Percentiles rank a stretch among this genome's conserved stretches.
Evolutionary conservation across 371 early-diverging fungal species (phyloP).

Genomic region (Mucor lusitanicus): DNA sequence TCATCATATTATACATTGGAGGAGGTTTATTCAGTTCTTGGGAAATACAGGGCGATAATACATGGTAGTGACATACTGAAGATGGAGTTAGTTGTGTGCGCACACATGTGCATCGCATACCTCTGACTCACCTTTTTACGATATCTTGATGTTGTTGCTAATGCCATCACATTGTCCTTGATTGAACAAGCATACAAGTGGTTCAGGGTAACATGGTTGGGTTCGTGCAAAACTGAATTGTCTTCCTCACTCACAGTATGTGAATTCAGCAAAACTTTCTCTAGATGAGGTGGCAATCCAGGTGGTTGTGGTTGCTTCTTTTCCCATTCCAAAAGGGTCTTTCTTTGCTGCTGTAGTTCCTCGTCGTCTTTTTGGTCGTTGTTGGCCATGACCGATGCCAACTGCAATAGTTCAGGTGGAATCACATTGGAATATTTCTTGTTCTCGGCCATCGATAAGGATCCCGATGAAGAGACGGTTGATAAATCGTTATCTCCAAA

Average conservation of each 20-base stretch:
- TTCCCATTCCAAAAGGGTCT: slow-evolving; percentile 33
- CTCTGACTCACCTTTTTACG: slow-evolving; percentile 72
- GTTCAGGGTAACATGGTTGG: slow-evolving; percentile 93
- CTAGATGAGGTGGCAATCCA: slow-evolving; percentile 87
- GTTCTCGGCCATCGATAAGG: slow-evolving; percentile 40
- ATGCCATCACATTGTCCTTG: slow-evolving; percentile 94
- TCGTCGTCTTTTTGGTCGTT: slow-evolving; percentile 21
- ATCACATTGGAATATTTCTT: slow-evolving; percentile 67
- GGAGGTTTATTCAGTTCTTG: slow-evolving; percentile 17
- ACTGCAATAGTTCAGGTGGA: slow-evolving; percentile 55
- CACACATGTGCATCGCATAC: background rate
- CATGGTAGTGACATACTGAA: slow-evolving; percentile 77
- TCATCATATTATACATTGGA: background rate
- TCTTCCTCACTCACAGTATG: slow-evolving; percentile 73
- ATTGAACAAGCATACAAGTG: slow-evolving; percentile 96
- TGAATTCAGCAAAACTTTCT: slow-evolving; percentile 87
- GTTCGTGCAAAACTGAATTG: slow-evolving; percentile 78
- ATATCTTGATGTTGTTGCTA: slow-evolving; percentile 85
- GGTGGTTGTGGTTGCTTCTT: slow-evolving; percentile 72
- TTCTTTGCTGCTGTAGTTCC: background rate
- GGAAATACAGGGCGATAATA: slow-evolving; percentile 76
- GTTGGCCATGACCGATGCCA: slow-evolving; percentile 20
- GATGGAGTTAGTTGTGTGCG: background rate
- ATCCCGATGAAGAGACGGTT: slow-evolving; percentile 28
- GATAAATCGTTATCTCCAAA: slow-evolving; percentile 29